Evolutionary conservation across 2,329 filamentous ascomycete genomes (phyloP), one percentile per base, ranked within the genome.

Genomic region (Alternaria ventricosa): DNA sequence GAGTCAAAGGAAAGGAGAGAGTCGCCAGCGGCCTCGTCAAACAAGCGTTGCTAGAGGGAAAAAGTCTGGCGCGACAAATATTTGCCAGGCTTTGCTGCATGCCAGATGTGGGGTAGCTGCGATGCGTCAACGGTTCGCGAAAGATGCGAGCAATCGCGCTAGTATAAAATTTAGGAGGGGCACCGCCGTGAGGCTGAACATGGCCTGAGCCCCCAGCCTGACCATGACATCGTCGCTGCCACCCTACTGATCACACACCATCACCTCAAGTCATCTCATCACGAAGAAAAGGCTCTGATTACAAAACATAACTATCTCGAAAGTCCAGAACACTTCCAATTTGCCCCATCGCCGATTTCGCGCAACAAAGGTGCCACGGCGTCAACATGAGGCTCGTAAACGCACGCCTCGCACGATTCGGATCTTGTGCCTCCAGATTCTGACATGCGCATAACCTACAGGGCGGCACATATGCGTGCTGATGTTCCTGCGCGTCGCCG

Each of bases 1-100:
- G 76, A 78, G 74, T 75, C 77, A 78, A 75, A 61, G 55, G 60
- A 66, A 58, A 45, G 50, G 60, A 58, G 63, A 68, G 71, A 75
- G 77, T 79, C 75, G 73, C 75, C 76, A 75, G 73, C 75, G 70
- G 76, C 70, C 75, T 74, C 71, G 58, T 59, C 46, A 66, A 72
- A 69, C 44, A 47, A 45, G 64, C 27, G 20, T 54, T 60, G 57
- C 63, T 63, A 74, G 70, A 75, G 77, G 61, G 64, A 64, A 76
- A 78, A 67, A 67, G 50, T 69, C 51, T 67, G 62, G 63, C 64
- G 57, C 58, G 55, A 68, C 56, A 65, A 57, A 58, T 66, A 51
- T 56, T 63, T 36, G 55, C 44, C 51, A 71, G 65, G 57, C 58
- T 63, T 67, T 68, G 71, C 63, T 69, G 73, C 74, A 76, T 76